Evolutionary conservation across 2,329 filamentous ascomycete genomes (phyloP).

Genomic region (Tolypocladium inflatum): DNA sequence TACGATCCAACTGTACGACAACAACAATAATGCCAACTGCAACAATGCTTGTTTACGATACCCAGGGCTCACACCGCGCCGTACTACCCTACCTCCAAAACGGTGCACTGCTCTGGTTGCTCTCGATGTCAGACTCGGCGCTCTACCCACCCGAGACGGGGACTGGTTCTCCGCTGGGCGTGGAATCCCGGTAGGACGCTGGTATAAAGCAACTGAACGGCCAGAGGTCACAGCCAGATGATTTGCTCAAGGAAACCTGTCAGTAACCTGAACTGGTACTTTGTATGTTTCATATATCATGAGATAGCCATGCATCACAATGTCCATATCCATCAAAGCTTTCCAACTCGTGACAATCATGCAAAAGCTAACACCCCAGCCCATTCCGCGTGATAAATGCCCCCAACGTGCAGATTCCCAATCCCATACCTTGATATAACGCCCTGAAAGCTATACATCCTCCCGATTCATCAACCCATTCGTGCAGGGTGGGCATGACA

Average conservation of each 20-base stretch:
- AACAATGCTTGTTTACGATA: too few relatives aligned
- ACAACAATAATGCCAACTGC: too few relatives aligned
- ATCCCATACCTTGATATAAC: not conserved
- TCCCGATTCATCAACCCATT: not conserved
- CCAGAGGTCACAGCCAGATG: not conserved
- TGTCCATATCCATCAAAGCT: not conserved
- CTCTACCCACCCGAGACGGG: too few relatives aligned
- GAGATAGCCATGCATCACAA: not conserved
- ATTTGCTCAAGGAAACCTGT: not conserved
- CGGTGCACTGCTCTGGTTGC: too few relatives aligned
- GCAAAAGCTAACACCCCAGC: not conserved
- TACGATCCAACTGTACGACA: too few relatives aligned
- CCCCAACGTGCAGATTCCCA: not conserved
- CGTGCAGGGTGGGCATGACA: not conserved
- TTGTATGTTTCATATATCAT: not conserved
- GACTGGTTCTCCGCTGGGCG: not conserved
- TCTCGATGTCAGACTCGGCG: too few relatives aligned
- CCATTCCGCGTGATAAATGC: not conserved
- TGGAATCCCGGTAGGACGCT: too few relatives aligned
- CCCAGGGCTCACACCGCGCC: too few relatives aligned
- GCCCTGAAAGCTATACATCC: not conserved
- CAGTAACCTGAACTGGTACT: not conserved
- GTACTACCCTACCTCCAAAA: too few relatives aligned
- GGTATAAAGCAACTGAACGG: not conserved
- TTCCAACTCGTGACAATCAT: not conserved